A percentile compares a stretch with the other conserved stretches of the same genome.
phyloP scores from a whole-genome alignment of 345 rosid species.

The Psidium guajava region DNA sequence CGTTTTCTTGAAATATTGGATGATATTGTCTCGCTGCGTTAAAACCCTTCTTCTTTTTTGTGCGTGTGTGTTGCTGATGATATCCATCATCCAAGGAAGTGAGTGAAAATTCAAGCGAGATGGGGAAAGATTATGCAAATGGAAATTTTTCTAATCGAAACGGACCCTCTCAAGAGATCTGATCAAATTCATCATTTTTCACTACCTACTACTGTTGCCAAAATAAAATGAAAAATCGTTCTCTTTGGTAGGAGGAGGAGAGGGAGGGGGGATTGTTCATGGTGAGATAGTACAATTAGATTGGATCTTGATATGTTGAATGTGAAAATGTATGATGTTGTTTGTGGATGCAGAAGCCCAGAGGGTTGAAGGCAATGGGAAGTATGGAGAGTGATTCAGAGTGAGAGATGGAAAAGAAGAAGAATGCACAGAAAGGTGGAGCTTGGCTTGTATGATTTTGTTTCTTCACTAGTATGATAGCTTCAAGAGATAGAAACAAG shows the following conservation, averaged over 20 bases:
- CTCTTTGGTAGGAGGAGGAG: background rate
- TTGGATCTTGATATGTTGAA: background rate
- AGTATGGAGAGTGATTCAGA: conserved; percentile 12
- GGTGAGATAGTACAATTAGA: background rate
- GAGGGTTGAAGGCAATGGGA: conserved; percentile 19
- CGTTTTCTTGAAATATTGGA: background rate
- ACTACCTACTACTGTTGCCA: background rate
- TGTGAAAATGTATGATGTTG: background rate
- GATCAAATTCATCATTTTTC: background rate
- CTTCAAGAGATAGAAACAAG: background rate
- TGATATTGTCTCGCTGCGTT: background rate
- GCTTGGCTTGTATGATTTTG: background rate
- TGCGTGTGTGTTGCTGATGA: background rate
- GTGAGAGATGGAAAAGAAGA: background rate
- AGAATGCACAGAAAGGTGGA: background rate
- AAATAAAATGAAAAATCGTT: background rate
- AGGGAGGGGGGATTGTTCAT: background rate
- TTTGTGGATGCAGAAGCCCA: conserved; percentile 8
- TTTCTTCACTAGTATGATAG: background rate
- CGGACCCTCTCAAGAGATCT: background rate
- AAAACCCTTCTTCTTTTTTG: background rate
- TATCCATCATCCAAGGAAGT: background rate
- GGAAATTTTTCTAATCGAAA: background rate
- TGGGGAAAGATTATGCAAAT: background rate
- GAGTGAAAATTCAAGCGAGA: background rate